These are phyloP conservation scores for Aureobasidium melanogenum DNA, from an alignment of 2,329 filamentous ascomycete genomes.

Conservation along the genomic window DNA sequence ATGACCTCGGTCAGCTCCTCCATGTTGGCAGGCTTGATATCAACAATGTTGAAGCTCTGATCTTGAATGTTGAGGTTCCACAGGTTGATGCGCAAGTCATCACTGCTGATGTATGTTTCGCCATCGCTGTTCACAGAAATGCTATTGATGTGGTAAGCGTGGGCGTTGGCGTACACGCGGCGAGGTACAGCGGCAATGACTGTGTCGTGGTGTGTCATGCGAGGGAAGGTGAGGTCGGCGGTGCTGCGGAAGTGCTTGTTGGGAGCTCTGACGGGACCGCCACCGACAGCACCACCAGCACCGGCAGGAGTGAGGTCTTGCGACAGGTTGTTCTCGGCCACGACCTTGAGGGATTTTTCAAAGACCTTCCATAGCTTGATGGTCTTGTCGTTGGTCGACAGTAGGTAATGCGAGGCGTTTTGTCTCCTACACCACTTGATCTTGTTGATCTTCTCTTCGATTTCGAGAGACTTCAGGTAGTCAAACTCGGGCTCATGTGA, in stretches of 20 bases:
- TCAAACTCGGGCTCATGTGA: slow-evolving; percentile 99
- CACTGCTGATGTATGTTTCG: slow-evolving; percentile 98
- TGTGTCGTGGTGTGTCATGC: slow-evolving; percentile 95
- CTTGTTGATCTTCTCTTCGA: slow-evolving; percentile 99
- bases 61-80: slow-evolving; percentile 99
- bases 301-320: slow-evolving; percentile 78
- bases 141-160: slow-evolving; percentile 99
- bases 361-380: slow-evolving; percentile 99
- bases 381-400: slow-evolving; percentile 99
- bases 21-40: slow-evolving; percentile 99
- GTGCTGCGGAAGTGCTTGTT: slow-evolving; percentile 69
- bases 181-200: slow-evolving; percentile 94
- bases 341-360: slow-evolving; percentile 97
- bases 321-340: slow-evolving; percentile 96
- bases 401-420: slow-evolving; percentile 94
- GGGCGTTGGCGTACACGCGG: slow-evolving; percentile 94
- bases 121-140: slow-evolving; percentile 99
- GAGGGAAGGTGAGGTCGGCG: slow-evolving; percentile 81
- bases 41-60: slow-evolving; percentile 99
- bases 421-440: slow-evolving; percentile 99
- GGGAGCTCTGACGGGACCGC: slow-evolving; percentile 66
- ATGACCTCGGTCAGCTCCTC: slow-evolving; percentile 98
- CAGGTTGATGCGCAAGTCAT: slow-evolving; percentile 93
- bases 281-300: slow-evolving; percentile 56
- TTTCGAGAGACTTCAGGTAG: slow-evolving; percentile 97